phyloP scores from a whole-genome alignment of 257 asterid genomes.

The Solanum chmielewskii region DNA sequence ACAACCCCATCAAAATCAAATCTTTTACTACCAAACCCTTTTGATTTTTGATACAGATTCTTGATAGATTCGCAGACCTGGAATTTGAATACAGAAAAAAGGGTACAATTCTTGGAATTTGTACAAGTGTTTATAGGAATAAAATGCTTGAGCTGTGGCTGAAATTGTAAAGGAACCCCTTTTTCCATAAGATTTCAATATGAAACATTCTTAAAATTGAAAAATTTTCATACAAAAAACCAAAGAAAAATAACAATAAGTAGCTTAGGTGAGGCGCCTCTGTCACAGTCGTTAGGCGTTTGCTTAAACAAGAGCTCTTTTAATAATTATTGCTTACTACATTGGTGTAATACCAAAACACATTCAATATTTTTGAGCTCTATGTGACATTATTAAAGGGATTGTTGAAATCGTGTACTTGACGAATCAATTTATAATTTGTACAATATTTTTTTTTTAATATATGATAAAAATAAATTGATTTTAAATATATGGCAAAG shows the following conservation, averaged over 20 bases:
- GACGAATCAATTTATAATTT: not conserved
- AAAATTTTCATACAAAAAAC: not conserved
- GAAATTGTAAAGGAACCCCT: not conserved
- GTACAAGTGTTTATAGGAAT: constrained; percentile 7
- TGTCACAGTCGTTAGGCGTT: not conserved
- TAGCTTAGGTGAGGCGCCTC: not conserved
- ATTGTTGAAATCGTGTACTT: not conserved
- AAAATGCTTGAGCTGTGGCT: constrained; percentile 11
- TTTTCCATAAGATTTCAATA: not conserved
- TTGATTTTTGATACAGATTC: constrained; percentile 24
- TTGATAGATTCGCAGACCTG: constrained; percentile 42
- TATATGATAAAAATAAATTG: too few species aligned
- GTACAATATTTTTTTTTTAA: not conserved
- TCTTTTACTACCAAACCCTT: constrained; percentile 21
- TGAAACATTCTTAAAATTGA: not conserved
- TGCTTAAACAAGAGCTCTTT: not conserved
- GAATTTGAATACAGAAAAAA: constrained; percentile 20
- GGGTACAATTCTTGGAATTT: constrained; percentile 14
- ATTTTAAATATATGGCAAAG: not conserved
- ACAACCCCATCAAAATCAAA: constrained; percentile 37
- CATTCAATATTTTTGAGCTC: not conserved
- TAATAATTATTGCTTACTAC: not conserved
- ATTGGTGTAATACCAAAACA: not conserved
- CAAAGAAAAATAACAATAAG: not conserved
- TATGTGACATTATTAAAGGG: not conserved